A percentile compares a stretch with the other conserved stretches of the same genome.
phyloP scores from a whole-genome alignment of 495 filamentous ascomycete species.

The Lophiotrema nucula region DNA sequence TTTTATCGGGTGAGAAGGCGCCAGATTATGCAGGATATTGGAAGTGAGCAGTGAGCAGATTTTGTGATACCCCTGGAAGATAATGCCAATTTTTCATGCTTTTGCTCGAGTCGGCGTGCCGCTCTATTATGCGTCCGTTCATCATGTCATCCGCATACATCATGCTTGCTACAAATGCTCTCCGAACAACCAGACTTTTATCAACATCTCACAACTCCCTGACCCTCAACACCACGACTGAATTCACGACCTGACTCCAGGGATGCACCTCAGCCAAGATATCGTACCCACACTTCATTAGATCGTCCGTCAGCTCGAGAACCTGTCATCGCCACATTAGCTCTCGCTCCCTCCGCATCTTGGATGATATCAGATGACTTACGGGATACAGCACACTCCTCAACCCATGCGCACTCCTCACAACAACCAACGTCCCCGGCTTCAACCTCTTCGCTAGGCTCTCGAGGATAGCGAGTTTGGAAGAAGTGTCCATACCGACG shows the following conservation, averaged over 20 bases:
- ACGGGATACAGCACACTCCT: conserved; percentile 50
- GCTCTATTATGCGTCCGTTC: no score
- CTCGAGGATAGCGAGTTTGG: conserved; percentile 42
- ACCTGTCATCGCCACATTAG: conserved; percentile 18
- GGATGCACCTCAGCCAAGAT: conserved; percentile 45
- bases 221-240: conserved; percentile 43
- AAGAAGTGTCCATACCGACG: conserved; percentile 41
- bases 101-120: no score
- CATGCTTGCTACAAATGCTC: no score
- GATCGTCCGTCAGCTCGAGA: conserved; percentile 29
- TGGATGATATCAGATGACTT: no score
- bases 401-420: conserved; percentile 46
- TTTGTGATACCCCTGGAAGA: no score
- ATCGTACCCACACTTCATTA: conserved; percentile 32
- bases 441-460: conserved; percentile 40
- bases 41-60: not conserved
- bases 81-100: no score
- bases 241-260: conserved; percentile 48
- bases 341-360: conserved; percentile 1
- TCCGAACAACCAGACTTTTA: no score
- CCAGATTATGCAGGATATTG: conserved; percentile 6
- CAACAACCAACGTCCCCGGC: conserved; percentile 42
- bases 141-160: no score
- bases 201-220: not conserved
- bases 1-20: conserved; percentile 68